A percentile compares a stretch with the other conserved stretches of the same genome.
Conservation (phyloP, 2,329 filamentous ascomycete genomes). For the Neofusicoccum parvum region DNA sequence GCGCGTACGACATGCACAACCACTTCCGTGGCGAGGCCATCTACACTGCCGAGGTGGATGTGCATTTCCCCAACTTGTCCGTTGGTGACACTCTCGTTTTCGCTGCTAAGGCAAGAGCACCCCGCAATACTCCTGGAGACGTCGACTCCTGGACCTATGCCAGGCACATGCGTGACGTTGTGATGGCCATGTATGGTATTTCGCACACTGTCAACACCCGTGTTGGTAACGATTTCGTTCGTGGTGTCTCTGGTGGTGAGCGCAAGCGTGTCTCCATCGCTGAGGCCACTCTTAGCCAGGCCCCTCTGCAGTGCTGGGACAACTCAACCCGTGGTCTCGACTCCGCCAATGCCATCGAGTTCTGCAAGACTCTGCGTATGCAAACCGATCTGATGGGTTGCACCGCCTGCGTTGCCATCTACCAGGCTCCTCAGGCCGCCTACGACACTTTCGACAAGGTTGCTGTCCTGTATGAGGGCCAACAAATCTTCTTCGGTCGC, state of each 20-base stretch:
- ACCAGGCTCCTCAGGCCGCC: conserved; percentile 67
- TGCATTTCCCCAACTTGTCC: conserved; percentile 73
- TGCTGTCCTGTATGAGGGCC: conserved; percentile 63
- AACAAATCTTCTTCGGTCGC: conserved; percentile 70
- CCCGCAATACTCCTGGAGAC: conserved; percentile 60
- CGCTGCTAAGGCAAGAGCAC: conserved; percentile 69
- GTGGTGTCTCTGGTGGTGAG: conserved; percentile 71
- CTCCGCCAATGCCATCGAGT: conserved; percentile 70
- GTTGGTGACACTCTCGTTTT: conserved; percentile 79
- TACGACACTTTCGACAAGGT: conserved; percentile 72
- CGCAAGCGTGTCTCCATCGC: conserved; percentile 76
- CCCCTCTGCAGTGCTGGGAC: conserved; percentile 68
- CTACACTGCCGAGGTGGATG: conserved; percentile 80
- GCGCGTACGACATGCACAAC: conserved; percentile 72
- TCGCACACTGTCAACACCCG: conserved; percentile 69
- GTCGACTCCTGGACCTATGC: conserved; percentile 58
- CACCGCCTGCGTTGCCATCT: conserved; percentile 68
- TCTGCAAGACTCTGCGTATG: conserved; percentile 65
- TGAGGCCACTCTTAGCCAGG: conserved; percentile 66
- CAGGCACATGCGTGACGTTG: conserved; percentile 65
- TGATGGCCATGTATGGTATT: conserved; percentile 76
- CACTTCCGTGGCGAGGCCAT: conserved; percentile 79
- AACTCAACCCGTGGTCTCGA: conserved; percentile 71
- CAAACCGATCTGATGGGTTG: conserved; percentile 63
- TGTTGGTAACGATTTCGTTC: conserved; percentile 72